Evolutionary conservation across 2,329 filamentous ascomycete genomes (phyloP), one percentile per base, ranked within the genome.

Genomic region (Cercospora sojina): DNA sequence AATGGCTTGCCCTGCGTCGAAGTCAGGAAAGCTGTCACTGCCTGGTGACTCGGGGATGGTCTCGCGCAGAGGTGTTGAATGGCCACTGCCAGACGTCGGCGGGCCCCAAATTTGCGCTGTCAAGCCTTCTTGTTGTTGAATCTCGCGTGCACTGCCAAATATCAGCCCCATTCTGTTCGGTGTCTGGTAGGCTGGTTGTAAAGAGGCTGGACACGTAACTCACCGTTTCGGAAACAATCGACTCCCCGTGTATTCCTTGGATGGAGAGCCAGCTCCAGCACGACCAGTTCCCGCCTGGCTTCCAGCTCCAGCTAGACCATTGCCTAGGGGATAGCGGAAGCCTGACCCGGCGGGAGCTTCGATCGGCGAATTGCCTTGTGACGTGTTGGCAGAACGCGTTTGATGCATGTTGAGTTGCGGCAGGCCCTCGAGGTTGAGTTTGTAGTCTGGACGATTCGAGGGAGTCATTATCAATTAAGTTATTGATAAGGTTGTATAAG

Each of bases 1-100:
- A 43, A 65, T 69, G 27, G 70, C 66, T 35, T 74, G 72, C n/a
- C 64, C 72, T 18, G 70, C 71, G 69, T 90, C 86, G 77, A 97
- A 92, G 79, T 97, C 93, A 66, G 95, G 93, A 74, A 98, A 98
- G 72, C 91, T 94, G 82, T 97, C 94, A 72, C 85, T 86, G 71
- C 91, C 95, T 32, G 95, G 95, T 38, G 94, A 97, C 81, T 99
- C 95, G 70, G 94, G 93, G 68, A 99, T 98, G 71, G 94, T 97
- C 82, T 98, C 95, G 76, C 95, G 92, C 60, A 99, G 86, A 73
- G 95, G 95, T 49, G 94, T 97, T 20, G 94, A 97, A 79, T 97
- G 94, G 71, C 94, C 95, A 78, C 94, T 97, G 64, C 94, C 97
- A 64, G 94, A 93, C 71, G 95, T 94, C 58, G 95, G 94, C 71